A percentile compares a stretch with the other conserved stretches of the same genome.
Evolutionary conservation across 163 green algal species (phyloP).

Genomic region (Prototheca wickerhamii): DNA sequence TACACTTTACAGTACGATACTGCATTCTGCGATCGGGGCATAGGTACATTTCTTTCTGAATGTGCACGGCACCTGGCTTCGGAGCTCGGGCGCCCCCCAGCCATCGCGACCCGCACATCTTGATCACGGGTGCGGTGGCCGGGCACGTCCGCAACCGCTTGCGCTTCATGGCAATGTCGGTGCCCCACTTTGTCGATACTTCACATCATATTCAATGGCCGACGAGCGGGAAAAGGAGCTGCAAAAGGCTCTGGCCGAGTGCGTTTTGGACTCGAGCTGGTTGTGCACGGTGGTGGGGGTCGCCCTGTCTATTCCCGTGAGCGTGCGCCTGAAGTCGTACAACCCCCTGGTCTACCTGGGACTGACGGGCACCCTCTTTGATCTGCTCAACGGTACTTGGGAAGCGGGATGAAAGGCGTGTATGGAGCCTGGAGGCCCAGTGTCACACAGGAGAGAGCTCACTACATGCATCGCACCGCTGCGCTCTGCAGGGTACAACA

Average conservation of each 20-base stretch:
- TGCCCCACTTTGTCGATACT: background rate
- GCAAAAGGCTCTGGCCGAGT: background rate
- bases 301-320: background rate
- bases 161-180: background rate
- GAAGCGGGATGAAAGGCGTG: background rate
- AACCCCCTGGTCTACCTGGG: conserved; percentile 4
- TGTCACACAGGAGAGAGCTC: no score
- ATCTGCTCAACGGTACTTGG: background rate
- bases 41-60: no score
- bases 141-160: background rate
- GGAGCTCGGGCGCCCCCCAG: no score
- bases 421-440: no score
- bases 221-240: background rate
- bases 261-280: conserved; percentile 1
- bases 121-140: no score
- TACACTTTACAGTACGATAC: no score
- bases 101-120: no score
- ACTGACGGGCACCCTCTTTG: background rate
- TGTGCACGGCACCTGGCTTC: no score
- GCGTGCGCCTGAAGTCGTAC: background rate
- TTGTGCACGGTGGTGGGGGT: background rate
- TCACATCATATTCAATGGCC: background rate
- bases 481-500: background rate
- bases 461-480: no score
- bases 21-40: no score